Percentiles rank a stretch among this genome's conserved stretches.
Evolutionary conservation across 2,329 filamentous ascomycete genomes (phyloP).

Genomic region (Lachnellula cervina): DNA sequence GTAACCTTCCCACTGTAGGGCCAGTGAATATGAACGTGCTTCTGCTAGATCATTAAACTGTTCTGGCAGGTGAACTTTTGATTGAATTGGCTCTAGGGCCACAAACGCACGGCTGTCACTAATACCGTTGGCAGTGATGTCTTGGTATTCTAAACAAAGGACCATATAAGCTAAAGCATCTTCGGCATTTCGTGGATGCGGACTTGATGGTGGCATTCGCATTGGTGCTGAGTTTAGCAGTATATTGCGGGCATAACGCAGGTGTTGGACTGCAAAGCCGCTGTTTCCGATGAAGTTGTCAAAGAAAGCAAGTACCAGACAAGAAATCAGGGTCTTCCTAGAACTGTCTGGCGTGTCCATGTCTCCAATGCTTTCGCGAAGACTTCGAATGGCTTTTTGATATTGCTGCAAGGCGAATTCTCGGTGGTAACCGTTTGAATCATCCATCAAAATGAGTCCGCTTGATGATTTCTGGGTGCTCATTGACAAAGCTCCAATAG

Average conservation of each 20-base stretch:
- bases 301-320: slow-evolving; percentile 22
- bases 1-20: slow-evolving; percentile 36
- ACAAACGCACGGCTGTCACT: slow-evolving; percentile 60
- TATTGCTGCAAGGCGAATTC: slow-evolving; percentile 26
- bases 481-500: slow-evolving; percentile 21
- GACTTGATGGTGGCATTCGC: slow-evolving; percentile 13
- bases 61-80: slow-evolving; percentile 43
- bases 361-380: slow-evolving; percentile 17
- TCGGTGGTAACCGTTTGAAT: slow-evolving; percentile 16
- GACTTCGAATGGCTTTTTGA: slow-evolving; percentile 21
- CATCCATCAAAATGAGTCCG: slow-evolving; percentile 14
- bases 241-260: slow-evolving; percentile 33
- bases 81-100: slow-evolving; percentile 58
- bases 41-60: slow-evolving; percentile 33
- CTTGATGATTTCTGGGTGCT: slow-evolving; percentile 11
- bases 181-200: slow-evolving; percentile 36
- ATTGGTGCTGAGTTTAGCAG: slow-evolving; percentile 2
- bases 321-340: slow-evolving; percentile 18
- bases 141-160: slow-evolving; percentile 51
- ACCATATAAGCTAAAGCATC: slow-evolving; percentile 58
- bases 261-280: slow-evolving; percentile 54
- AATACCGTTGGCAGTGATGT: slow-evolving; percentile 14
- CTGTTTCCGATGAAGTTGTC: slow-evolving; percentile 36
- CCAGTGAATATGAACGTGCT: slow-evolving; percentile 14
- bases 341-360: slow-evolving; percentile 1